Base-by-base conservation (phyloP, 331 rosid genomes). In the Quercus tomentella region DNA sequence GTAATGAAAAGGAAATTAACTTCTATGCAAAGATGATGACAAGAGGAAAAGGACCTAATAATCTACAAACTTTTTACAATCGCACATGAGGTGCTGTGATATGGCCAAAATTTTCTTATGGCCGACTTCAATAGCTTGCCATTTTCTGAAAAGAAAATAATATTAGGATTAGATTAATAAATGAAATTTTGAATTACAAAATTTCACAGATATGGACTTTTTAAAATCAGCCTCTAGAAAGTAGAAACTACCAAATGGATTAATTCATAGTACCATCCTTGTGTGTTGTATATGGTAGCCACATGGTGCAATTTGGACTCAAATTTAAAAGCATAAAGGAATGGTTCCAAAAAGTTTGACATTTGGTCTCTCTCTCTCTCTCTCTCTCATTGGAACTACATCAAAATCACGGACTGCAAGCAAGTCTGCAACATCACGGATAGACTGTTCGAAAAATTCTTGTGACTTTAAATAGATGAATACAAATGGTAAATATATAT, bases 261-360 rank as follows among this genome's bases (percentile, higher is more conserved):
- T 35, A 17, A 22, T 58, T 65, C 70, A 17, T 71, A 8, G 45
- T 41, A 49, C 21, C 75, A 57, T 35, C 52, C 7, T 62, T 78
- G 72, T 77, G 10, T 69, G 7, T 5, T 61, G 58, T 11, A 30
- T 41, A 26, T 51, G 78, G 80, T 55, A 61, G 70, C 79, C 77
- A 79, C 84, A 61, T 28, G 65, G 6, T 8, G 45, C 45, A 37
- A 35, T 35, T 35, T 35, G 41, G 41, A 35, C 41, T 35, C 43
- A 35, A 35, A 35, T 35, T 35, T 35, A 1, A 35, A 35, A 6
- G 62, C 70, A 74, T 76, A 45, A 21, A 25, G 52, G 52, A 10
- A 45, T 11, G 52, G 52, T 45, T 45, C 16, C 15, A 33, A 7
- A 9, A 45, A 11, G 7, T 10, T 45, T 45, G 3, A 4, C 52